A percentile compares a stretch with the other conserved stretches of the same genome.
These are phyloP conservation scores for Chrysoporthe cubensis DNA, from an alignment of 2,329 filamentous ascomycete genomes.

Conservation along the genomic window DNA sequence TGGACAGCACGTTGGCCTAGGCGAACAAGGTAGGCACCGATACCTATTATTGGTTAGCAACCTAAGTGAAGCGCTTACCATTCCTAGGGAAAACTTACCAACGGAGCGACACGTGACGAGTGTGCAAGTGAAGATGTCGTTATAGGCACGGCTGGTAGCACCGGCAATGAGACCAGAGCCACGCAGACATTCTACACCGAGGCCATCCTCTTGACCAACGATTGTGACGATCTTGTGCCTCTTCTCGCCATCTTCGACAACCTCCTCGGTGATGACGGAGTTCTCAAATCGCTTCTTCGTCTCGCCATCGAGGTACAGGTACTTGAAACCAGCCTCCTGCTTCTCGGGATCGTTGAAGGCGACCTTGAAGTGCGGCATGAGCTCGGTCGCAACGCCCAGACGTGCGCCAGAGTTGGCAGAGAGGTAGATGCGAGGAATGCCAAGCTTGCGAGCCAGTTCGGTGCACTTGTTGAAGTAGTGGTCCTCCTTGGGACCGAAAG, in stretches of 20 bases:
- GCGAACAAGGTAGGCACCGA: slow-evolving; percentile 97
- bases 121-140: slow-evolving; percentile 98
- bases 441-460: slow-evolving; percentile 88
- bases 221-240: slow-evolving; percentile 94
- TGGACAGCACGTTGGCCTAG: slow-evolving; percentile 98
- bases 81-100: slow-evolving; percentile 56
- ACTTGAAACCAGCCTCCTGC: slow-evolving; percentile 92
- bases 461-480: slow-evolving; percentile 99
- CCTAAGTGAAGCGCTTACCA: slow-evolving; percentile 1
- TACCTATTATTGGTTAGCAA: slow-evolving; percentile 60
- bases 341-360: slow-evolving; percentile 87
- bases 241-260: slow-evolving; percentile 85
- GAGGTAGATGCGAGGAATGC: slow-evolving; percentile 95
- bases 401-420: slow-evolving; percentile 99
- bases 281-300: slow-evolving; percentile 87
- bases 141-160: slow-evolving; percentile 94
- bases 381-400: slow-evolving; percentile 93
- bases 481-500: slow-evolving; percentile 94
- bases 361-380: slow-evolving; percentile 96
- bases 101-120: slow-evolving; percentile 97
- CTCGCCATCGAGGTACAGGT: slow-evolving; percentile 89
- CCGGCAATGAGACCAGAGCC: slow-evolving; percentile 98
- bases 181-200: slow-evolving; percentile 96
- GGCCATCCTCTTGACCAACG: slow-evolving; percentile 89
- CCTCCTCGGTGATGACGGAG: slow-evolving; percentile 84